These are phyloP conservation scores for Halteria grandinella DNA, from an alignment of 73 alveolate genomes.

Conservation along the genomic window DNA sequence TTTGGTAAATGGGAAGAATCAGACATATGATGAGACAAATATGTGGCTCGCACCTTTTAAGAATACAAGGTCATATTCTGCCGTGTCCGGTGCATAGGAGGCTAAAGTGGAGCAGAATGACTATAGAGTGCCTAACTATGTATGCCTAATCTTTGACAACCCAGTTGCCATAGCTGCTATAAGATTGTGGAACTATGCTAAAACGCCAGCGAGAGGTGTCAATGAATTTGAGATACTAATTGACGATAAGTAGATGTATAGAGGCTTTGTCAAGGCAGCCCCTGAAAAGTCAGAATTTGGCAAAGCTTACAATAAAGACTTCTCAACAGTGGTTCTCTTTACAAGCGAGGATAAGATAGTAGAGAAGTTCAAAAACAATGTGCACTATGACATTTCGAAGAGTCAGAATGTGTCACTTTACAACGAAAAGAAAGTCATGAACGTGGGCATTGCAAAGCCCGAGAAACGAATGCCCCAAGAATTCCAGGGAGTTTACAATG, in stretches of 20 bases:
- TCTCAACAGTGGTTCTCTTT: conserved; percentile 51
- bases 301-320: conserved; percentile 39
- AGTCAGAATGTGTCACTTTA: conserved; percentile 28
- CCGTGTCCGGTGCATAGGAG: conserved; percentile 58
- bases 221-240: conserved; percentile 77
- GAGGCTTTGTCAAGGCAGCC: conserved; percentile 65
- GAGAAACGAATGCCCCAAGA: background rate
- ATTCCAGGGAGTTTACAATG: conserved; percentile 9
- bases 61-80: conserved; percentile 69
- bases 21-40: conserved; percentile 76
- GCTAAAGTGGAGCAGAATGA: background rate
- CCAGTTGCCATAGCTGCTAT: conserved; percentile 71
- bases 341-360: conserved; percentile 39
- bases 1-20: conserved; percentile 78
- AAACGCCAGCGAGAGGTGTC: conserved; percentile 87
- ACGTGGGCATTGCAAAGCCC: background rate
- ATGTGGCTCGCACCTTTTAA: conserved; percentile 92
- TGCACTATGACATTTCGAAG: conserved; percentile 33
- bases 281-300: background rate
- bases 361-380: conserved; percentile 8
- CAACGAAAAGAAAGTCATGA: conserved; percentile 58
- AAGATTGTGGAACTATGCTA: conserved; percentile 82
- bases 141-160: conserved; percentile 63
- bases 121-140: conserved; percentile 52
- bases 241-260: conserved; percentile 78